Evolutionary conservation across 2,329 filamentous ascomycete genomes (phyloP).

Genomic region (Rhynchosporium secalis): DNA sequence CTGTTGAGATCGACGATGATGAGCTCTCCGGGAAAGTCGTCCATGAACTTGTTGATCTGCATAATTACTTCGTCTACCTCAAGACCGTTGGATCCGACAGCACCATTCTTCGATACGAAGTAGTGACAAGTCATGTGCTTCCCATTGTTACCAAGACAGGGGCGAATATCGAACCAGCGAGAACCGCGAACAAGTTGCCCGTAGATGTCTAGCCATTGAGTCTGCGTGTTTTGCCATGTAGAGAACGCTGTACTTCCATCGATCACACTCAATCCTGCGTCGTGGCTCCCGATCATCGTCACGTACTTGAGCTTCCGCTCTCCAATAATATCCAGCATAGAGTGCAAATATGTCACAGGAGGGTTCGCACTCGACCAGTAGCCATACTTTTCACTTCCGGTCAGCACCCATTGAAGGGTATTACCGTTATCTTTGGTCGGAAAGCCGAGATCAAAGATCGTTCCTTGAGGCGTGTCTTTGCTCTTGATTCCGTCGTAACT

Average conservation of each 20-base stretch:
- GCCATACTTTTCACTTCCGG: slow-evolving; percentile 4
- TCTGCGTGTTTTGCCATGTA: slow-evolving; percentile 5
- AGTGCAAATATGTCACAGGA: neutral
- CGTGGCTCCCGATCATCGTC: slow-evolving; percentile 7
- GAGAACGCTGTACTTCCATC: slow-evolving; percentile 6
- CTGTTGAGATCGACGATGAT: slow-evolving; percentile 8
- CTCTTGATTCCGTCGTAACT: slow-evolving; percentile 1
- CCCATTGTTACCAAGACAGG: slow-evolving; percentile 3
- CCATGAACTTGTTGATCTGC: slow-evolving; percentile 11
- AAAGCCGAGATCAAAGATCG: slow-evolving; percentile 7
- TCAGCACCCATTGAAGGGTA: slow-evolving; percentile 5
- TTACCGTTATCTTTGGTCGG: slow-evolving; percentile 1
- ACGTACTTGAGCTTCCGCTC: slow-evolving; percentile 8
- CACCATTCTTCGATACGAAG: neutral
- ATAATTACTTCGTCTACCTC: neutral
- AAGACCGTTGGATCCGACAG: slow-evolving; percentile 7
- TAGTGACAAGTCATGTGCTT: slow-evolving; percentile 10
- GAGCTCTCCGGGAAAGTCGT: slow-evolving; percentile 1
- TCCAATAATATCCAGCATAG: slow-evolving; percentile 1
- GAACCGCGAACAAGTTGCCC: slow-evolving; percentile 9
- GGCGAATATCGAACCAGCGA: slow-evolving; percentile 6
- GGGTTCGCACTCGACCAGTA: slow-evolving; percentile 10
- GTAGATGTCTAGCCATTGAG: slow-evolving; percentile 7
- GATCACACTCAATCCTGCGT: slow-evolving; percentile 7
- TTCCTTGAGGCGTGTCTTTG: slow-evolving; percentile 3